These are phyloP conservation scores for Agrostemma githago DNA, from an alignment of 148 eudicot genomes.

Conservation along the genomic window DNA sequence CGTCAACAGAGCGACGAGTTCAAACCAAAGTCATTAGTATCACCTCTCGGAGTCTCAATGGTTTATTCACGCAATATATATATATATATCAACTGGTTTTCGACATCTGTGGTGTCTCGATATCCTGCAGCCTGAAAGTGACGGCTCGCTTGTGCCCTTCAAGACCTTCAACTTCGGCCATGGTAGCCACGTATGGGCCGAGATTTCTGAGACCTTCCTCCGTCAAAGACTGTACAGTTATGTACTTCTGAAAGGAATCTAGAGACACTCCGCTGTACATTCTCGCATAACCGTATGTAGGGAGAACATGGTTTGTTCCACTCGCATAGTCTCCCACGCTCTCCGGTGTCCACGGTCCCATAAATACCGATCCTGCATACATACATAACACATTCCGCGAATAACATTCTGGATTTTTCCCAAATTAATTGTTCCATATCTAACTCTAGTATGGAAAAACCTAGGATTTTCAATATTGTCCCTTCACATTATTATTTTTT, in stretches of 20 bases:
- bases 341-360: conserved; percentile 99
- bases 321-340: conserved; percentile 99
- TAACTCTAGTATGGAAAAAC: too few species aligned
- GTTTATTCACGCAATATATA: too few species aligned
- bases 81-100: conserved; percentile 19
- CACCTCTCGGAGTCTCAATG: too few species aligned
- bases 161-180: conserved; percentile 96
- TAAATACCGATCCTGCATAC: conserved; percentile 76
- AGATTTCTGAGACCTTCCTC: conserved; percentile 84
- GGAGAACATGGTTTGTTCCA: conserved; percentile 96
- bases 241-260: conserved; percentile 90
- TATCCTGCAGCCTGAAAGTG: conserved; percentile 39
- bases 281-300: conserved; percentile 93
- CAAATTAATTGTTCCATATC: too few species aligned
- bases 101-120: conserved; percentile 52
- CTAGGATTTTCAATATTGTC: too few species aligned
- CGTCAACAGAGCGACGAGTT: too few species aligned
- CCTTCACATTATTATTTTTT: too few species aligned
- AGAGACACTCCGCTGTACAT: conserved; percentile 96
- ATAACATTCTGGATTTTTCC: neutral
- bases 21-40: too few species aligned
- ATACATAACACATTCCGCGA: neutral
- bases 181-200: conserved; percentile 74
- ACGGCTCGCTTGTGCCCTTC: conserved; percentile 93
- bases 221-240: conserved; percentile 89